phyloP scores from a whole-genome alignment of 371 early-diverging fungal genomes.

The Syncephalastrum contaminatum region DNA sequence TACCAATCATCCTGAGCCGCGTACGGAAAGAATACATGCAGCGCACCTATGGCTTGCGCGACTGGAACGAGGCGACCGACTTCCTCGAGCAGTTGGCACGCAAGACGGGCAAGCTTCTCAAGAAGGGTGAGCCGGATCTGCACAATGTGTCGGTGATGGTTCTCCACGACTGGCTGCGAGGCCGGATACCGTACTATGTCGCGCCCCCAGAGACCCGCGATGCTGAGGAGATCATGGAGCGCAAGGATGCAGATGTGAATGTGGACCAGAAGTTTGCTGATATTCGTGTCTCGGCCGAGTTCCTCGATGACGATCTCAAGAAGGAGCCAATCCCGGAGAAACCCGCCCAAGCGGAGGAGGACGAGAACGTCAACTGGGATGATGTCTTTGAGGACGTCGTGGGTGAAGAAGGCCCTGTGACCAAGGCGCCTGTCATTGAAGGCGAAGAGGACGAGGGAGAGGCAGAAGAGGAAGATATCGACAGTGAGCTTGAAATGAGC shows the following conservation, averaged over 20 bases:
- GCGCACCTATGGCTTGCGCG: slow-evolving; percentile 86
- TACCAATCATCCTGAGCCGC: slow-evolving; percentile 82
- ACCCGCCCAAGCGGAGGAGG: slow-evolving; percentile 43
- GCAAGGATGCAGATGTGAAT: slow-evolving; percentile 39
- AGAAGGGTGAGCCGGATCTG: slow-evolving; percentile 97
- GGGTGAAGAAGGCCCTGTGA: slow-evolving; percentile 62
- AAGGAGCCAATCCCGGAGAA: slow-evolving; percentile 55
- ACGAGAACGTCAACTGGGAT: slow-evolving; percentile 78
- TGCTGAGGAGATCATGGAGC: slow-evolving; percentile 26
- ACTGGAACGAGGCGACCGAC: slow-evolving; percentile 84
- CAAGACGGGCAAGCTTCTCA: slow-evolving; percentile 91
- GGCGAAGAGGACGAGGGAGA: slow-evolving; percentile 23
- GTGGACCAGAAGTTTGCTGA: slow-evolving; percentile 85
- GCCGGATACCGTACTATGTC: slow-evolving; percentile 96
- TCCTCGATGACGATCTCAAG: slow-evolving; percentile 73
- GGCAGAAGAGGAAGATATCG: slow-evolving; percentile 49
- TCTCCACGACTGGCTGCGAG: slow-evolving; percentile 98
- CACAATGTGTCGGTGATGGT: slow-evolving; percentile 96
- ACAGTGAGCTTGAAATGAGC: slow-evolving; percentile 60
- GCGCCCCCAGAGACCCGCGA: slow-evolving; percentile 72
- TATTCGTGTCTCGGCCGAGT: slow-evolving; percentile 78
- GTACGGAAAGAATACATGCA: slow-evolving; percentile 88
- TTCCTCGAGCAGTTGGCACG: slow-evolving; percentile 91
- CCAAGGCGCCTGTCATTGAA: slow-evolving; percentile 26
- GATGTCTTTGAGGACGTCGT: slow-evolving; percentile 84